Evolutionary conservation across 768 basidiomycete species (phyloP).

Genomic region (Pisolithus orientalis): DNA sequence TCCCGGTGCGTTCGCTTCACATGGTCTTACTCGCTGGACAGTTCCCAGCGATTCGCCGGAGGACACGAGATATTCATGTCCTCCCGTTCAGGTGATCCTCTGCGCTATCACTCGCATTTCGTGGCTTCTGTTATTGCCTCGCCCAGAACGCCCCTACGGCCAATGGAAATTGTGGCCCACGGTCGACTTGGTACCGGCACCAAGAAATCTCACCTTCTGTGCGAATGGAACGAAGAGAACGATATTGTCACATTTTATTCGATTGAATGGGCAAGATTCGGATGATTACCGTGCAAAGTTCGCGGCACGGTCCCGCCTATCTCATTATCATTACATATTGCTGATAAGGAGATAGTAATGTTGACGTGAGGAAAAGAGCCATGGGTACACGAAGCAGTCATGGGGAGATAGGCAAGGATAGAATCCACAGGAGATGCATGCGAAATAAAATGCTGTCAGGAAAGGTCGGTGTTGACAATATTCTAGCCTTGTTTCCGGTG

Average conservation of each 20-base stretch:
- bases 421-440: not conserved
- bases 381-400: constrained; percentile 7
- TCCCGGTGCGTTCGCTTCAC: constrained; percentile 56
- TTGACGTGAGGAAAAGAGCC: too few species aligned
- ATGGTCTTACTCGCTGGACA: not conserved
- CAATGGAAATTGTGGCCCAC: constrained; percentile 94
- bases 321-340: not conserved
- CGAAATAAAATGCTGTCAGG: too few species aligned
- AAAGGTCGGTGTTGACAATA: too few species aligned
- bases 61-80: not conserved
- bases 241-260: constrained; percentile 67
- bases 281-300: constrained; percentile 22
- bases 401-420: not conserved
- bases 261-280: constrained; percentile 90
- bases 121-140: constrained; percentile 75
- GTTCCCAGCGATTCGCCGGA: constrained; percentile 4
- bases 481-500: too few species aligned
- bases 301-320: not conserved
- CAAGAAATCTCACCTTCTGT: constrained; percentile 91
- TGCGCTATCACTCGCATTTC: constrained; percentile 97
- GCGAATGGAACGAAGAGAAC: constrained; percentile 76
- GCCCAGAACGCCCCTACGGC: constrained; percentile 51
- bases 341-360: not conserved
- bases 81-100: constrained; percentile 65
- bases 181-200: constrained; percentile 95